Conservation (phyloP, 192 early-diverging fungal species). For the Pilaira anomala region DNA sequence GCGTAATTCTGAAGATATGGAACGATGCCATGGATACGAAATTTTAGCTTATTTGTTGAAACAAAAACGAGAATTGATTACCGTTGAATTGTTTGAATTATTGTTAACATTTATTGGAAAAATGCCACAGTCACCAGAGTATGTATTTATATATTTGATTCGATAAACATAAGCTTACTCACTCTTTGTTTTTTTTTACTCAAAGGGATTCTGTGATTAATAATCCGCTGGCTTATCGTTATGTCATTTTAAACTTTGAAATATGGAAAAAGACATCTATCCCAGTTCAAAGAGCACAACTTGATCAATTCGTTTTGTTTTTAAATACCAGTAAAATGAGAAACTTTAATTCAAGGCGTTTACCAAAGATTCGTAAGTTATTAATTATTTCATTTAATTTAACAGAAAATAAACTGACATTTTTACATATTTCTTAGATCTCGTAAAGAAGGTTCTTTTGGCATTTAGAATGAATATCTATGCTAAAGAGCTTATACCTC, state of each 20-base stretch:
- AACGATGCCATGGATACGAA: constrained; percentile 63
- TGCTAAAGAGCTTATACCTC: constrained; percentile 48
- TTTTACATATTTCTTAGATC: constrained; percentile 37
- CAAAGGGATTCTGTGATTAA: constrained; percentile 59
- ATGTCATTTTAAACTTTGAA: constrained; percentile 65
- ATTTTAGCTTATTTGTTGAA: constrained; percentile 61
- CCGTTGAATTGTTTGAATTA: constrained; percentile 54
- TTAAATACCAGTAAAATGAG: constrained; percentile 54
- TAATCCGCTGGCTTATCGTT: constrained; percentile 61
- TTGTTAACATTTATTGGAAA: constrained; percentile 63
- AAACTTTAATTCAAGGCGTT: constrained; percentile 53
- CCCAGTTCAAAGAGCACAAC: constrained; percentile 53
- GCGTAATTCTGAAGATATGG: constrained; percentile 73
- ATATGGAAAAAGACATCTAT: constrained; percentile 58
- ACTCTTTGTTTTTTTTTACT: constrained; percentile 15
- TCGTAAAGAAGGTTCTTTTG: constrained; percentile 61
- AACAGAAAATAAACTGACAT: background rate
- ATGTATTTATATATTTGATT: constrained; percentile 25
- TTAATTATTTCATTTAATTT: too few relatives aligned
- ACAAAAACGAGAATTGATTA: constrained; percentile 58
- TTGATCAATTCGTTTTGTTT: constrained; percentile 61
- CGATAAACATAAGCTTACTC: constrained; percentile 2
- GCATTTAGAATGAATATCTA: constrained; percentile 57
- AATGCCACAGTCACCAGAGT: constrained; percentile 47
- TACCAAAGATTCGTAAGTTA: constrained; percentile 58